Percentiles rank a stretch among this genome's conserved stretches.
These are phyloP conservation scores for Arthrocladium fulminans DNA, from an alignment of 2,329 filamentous ascomycete genomes.

Conservation along the genomic window DNA sequence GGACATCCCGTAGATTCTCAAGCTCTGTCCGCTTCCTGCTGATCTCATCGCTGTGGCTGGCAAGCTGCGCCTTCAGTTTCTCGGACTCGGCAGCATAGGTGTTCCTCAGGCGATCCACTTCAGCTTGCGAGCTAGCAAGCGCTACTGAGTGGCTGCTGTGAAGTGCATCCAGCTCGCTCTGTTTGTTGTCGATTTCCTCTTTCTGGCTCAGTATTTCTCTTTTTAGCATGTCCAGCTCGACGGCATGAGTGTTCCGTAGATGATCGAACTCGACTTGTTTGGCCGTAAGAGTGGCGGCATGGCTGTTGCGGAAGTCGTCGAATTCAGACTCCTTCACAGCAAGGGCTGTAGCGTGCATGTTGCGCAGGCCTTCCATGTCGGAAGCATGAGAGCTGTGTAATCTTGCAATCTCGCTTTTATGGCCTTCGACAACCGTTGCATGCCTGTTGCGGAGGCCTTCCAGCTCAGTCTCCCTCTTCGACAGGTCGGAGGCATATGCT, in stretches of 20 bases:
- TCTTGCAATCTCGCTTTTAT: neutral
- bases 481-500: neutral
- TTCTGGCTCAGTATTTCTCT: neutral
- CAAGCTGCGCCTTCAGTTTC: neutral
- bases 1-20: neutral
- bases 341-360: neutral
- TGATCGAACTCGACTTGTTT: neutral
- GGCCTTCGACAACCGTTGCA: neutral
- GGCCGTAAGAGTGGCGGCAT: neutral
- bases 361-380: neutral
- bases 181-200: neutral
- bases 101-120: neutral
- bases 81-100: slow-evolving; percentile 3
- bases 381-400: neutral
- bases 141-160: slow-evolving; percentile 1
- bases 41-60: neutral
- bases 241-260: neutral
- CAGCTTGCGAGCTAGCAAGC: neutral
- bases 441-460: neutral
- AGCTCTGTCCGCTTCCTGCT: neutral
- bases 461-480: neutral
- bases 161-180: neutral
- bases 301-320: neutral
- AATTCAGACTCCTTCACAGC: neutral
- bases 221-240: neutral